These are phyloP conservation scores for Botryococcus braunii DNA, from an alignment of 163 green algal species.

Conservation along the genomic window DNA sequence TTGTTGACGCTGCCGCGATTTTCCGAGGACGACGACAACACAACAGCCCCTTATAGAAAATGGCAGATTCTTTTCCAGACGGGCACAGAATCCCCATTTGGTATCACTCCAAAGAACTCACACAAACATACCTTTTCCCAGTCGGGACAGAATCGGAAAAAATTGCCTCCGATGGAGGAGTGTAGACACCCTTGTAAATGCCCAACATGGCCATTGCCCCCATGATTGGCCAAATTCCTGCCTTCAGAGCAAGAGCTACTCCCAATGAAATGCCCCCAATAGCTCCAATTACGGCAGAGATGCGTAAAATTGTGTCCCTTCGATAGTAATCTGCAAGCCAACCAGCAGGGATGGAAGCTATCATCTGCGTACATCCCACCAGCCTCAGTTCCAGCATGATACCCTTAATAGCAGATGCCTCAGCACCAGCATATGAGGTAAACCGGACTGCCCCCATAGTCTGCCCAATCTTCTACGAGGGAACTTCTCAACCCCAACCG, in stretches of 20 bases:
- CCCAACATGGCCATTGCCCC: slow-evolving; percentile 25
- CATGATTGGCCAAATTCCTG: slow-evolving; percentile 13
- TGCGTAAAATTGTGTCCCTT: slow-evolving; percentile 23
- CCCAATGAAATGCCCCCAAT: slow-evolving; percentile 19
- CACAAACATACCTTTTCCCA: slow-evolving; percentile 13
- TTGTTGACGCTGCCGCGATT: no score
- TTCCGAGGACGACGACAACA: no score
- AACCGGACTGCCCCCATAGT: neutral
- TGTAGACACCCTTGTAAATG: slow-evolving; percentile 29
- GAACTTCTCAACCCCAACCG: no score
- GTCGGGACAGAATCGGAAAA: slow-evolving; percentile 32
- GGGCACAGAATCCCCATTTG: no score
- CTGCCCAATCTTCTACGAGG: neutral
- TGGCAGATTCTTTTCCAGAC: no score
- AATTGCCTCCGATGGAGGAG: slow-evolving; percentile 29
- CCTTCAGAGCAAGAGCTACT: slow-evolving; percentile 12
- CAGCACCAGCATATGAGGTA: neutral
- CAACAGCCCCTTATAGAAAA: no score
- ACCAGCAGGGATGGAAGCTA: slow-evolving; percentile 27
- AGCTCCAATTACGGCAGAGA: slow-evolving; percentile 17
- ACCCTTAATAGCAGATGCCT: neutral
- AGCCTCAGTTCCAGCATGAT: neutral
- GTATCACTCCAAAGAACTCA: neutral
- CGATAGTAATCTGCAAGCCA: slow-evolving; percentile 24
- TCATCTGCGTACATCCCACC: slow-evolving; percentile 16